phyloP scores from a whole-genome alignment of 2,329 filamentous ascomycete species.

The Epichloe typhina region DNA sequence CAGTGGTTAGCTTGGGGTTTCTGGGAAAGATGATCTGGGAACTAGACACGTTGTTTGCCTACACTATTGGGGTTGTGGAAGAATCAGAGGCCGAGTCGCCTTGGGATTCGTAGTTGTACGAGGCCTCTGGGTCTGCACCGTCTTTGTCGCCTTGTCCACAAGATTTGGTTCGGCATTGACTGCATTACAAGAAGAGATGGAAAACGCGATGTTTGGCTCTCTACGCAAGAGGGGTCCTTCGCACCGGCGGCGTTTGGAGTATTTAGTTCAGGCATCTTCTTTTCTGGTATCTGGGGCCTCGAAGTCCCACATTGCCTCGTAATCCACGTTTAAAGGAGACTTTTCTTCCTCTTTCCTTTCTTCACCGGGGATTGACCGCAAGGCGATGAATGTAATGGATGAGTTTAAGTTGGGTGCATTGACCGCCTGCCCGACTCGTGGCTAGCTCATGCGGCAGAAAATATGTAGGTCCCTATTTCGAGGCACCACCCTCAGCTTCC shows the following conservation, averaged over 20 bases:
- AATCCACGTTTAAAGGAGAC: neutral
- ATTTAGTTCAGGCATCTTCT: constrained; percentile 6
- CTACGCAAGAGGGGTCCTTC: neutral
- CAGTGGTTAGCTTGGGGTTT: neutral
- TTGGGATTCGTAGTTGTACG: neutral
- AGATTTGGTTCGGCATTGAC: neutral
- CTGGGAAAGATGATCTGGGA: neutral
- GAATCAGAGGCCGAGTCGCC: neutral
- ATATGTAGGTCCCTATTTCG: neutral
- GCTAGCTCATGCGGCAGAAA: neutral
- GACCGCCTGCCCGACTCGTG: neutral
- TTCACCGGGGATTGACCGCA: neutral
- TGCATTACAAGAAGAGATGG: constrained; percentile 4
- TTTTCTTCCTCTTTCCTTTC: neutral
- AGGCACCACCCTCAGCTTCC: neutral
- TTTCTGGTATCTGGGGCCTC: neutral
- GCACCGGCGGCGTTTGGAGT: constrained; percentile 4
- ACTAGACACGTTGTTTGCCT: constrained; percentile 1
- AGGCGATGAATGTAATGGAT: neutral
- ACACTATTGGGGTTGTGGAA: neutral
- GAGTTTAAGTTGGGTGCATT: neutral
- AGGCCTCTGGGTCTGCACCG: neutral
- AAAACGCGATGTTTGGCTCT: neutral
- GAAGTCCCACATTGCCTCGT: neutral
- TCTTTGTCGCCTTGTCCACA: neutral